Evolutionary conservation across 805 yeast genomes (phyloP).

Genomic region (Kuraishia hungarica): DNA sequence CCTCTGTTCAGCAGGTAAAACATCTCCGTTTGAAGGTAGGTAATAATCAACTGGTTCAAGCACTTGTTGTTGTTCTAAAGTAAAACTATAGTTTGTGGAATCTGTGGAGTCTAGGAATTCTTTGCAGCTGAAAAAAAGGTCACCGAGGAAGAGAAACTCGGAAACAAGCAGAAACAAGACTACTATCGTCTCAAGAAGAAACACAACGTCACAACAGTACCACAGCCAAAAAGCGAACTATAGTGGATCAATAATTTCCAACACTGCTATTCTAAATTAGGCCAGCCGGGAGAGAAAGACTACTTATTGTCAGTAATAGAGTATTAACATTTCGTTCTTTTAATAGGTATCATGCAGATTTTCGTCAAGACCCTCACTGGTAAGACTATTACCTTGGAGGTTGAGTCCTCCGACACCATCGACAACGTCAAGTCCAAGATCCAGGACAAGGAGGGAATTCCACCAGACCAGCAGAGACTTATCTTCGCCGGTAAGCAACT

Average conservation of each 20-base stretch:
- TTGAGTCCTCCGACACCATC: constrained; percentile 91
- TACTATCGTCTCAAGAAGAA: no score
- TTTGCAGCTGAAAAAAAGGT: background rate
- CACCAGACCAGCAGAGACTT: constrained; percentile 94
- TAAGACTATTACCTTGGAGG: constrained; percentile 85
- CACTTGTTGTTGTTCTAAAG: background rate
- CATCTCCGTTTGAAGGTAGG: background rate
- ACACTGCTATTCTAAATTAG: no score
- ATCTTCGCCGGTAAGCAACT: constrained; percentile 95
- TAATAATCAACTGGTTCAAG: background rate
- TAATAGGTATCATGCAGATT: constrained; percentile 61
- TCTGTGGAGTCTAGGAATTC: background rate
- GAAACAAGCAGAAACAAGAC: background rate
- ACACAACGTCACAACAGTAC: background rate
- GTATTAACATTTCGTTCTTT: background rate
- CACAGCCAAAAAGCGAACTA: background rate
- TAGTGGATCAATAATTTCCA: no score
- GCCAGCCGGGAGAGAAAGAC: no score
- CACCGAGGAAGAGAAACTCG: background rate
- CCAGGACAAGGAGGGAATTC: constrained; percentile 95
- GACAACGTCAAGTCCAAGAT: constrained; percentile 93
- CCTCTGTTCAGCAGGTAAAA: background rate
- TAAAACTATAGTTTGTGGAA: background rate
- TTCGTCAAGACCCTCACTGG: constrained; percentile 99
- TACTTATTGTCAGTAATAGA: no score